Evolutionary conservation across 164 flowering plant genomes (phyloP).

Genomic region (Vitis amurensis): DNA sequence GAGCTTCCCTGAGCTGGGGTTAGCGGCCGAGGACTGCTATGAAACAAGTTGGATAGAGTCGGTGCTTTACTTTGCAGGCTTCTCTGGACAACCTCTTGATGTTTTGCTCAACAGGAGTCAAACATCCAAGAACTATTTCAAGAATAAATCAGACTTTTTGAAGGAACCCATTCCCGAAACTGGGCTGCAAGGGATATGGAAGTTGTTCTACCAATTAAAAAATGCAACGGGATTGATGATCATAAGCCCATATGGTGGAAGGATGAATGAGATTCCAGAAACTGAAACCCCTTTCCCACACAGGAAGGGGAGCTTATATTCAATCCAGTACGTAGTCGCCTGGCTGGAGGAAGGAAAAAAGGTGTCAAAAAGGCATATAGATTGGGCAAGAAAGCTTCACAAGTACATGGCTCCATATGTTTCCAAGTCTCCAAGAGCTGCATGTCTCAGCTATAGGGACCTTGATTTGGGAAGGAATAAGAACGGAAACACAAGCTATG

Average conservation of each 20-base stretch:
- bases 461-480: no score
- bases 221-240: no score
- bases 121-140: background rate
- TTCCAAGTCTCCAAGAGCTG: no score
- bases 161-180: background rate
- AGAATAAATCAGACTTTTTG: conserved; percentile 7
- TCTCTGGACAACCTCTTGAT: conserved; percentile 3
- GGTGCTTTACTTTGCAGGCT: background rate
- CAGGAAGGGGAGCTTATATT: background rate
- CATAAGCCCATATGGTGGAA: conserved; percentile 5
- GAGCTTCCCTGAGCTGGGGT: conserved; percentile 6
- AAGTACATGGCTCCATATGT: no score
- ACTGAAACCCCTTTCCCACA: conserved; percentile 9
- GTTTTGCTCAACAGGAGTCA: conserved; percentile 1
- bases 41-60: conserved; percentile 9
- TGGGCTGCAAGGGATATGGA: background rate
- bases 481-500: no score
- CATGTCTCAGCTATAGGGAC: no score
- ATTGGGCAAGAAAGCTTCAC: no score
- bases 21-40: background rate
- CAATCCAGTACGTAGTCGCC: background rate
- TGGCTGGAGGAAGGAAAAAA: background rate
- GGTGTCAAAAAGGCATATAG: no score
- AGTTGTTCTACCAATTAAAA: background rate
- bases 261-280: conserved; percentile 7